Base-by-base conservation (phyloP, 768 basidiomycete species). In the Brasilioporus rufonigricans region DNA sequence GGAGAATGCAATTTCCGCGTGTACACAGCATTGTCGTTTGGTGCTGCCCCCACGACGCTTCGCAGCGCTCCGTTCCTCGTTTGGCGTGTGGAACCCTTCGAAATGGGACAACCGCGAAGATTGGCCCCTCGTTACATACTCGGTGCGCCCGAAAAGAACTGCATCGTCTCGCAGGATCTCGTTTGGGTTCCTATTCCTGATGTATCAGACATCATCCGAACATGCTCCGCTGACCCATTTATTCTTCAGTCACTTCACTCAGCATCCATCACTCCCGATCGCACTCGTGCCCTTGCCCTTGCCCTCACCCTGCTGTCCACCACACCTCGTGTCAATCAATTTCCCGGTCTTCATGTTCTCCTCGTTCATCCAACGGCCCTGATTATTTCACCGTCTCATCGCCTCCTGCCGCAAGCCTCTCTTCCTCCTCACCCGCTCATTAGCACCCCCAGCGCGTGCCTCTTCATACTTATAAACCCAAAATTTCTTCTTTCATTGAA, bases 401-500 rank as follows among this genome's bases (percentile, higher is more conserved):
- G 74, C 70, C 73, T 74, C 71, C 63, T 63, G 65, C 67, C 68
- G 65, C 65, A 65, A 63, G 70, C 62, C 60, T 61, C 57, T 62
- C 69, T 59, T 60, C 63, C 61, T 55, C 63, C 64, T 61, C 72
- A 60, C 65, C 73, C 71, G 70, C 56, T 75, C 71, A 64, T 74
- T 72, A 66, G 72, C 78, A 76, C 76, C 73, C 74, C 74, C 66
- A 63, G 63, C 68, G 71, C 63, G 74, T 71, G 70, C 71, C 73
- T 54, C 61, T 73, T 73, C 73, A 72, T 73, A 74, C 72, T 73
- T 71, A 73, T 76, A 79, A 70, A 71, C 76, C 79, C 77, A 78
- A 82, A 80, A 77, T 79, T 73, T 70, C 76, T 73, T 71, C 74
- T 73, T 76, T 75, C 70, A 70, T 71, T 72, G 68, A 73, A 65